Evolutionary conservation across 345 rosid species (phyloP), one percentile per base, ranked within the genome.

Genomic region (Rubroshorea leprosula): DNA sequence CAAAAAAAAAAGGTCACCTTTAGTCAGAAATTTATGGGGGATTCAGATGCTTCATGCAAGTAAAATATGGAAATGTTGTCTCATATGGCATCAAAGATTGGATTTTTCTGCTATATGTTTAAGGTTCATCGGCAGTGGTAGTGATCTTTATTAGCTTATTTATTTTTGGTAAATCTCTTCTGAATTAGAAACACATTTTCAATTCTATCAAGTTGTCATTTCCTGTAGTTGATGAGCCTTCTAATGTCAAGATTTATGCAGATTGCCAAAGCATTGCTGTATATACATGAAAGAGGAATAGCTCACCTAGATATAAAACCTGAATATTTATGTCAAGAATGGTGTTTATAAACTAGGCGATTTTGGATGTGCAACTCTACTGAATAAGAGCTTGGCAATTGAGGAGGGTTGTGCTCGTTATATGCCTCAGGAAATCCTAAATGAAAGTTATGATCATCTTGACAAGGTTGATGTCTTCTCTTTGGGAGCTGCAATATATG

Each of bases 331-430:
- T 74, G 78, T 83, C 38, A 90, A 85, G 78, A 79, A 81, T 17
- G 82, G 90, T 59, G 73, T 81, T 39, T 82, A 83, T 67, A 94
- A 94, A 72, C 95, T 94, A 10, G 99, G 97, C 23, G 99, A 94
- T 71, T 87, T 94, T 56, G 97, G 99, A 57, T 90, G 93, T 72
- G 96, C 99, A 20, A 94, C 95, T 27, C 87, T 79, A 41, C 80
- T 90, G 23, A 76, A 90, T 63, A 79, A 77, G 78, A 90, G 86
- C 75, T 73, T 94, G 38, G 87, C 95, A 31, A 63, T 94, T 49
- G 97, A 94, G 60, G 99, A 94, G 77, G 99, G 97, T 13, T 97
- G 90, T 74, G 99, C 90, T 44, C 95, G 96, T 23, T 94, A 94
- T 71, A 94, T 94, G 99, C 99, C 99, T 45, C 99, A 81, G 65